These are phyloP conservation scores for Ammopiptanthus mongolicus DNA, from an alignment of 306 rosid species.

Conservation along the genomic window DNA sequence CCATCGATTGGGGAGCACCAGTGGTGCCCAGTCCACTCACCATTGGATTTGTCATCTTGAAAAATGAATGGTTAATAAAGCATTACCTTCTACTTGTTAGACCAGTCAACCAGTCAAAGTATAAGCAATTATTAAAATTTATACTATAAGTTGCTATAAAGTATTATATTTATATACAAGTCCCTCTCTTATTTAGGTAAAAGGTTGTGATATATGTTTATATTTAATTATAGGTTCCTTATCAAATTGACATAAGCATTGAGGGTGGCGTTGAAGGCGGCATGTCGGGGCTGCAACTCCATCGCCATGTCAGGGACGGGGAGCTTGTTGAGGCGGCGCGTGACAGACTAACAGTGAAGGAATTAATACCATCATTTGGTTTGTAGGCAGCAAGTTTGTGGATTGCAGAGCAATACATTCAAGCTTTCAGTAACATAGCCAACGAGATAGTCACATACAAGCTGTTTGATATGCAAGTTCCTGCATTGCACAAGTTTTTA, in stretches of 20 bases:
- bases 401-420: constrained; percentile 86
- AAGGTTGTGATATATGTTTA: no score
- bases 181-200: no score
- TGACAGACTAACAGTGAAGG: background rate
- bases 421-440: constrained; percentile 84
- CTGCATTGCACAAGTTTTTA: background rate
- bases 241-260: constrained; percentile 81
- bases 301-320: constrained; percentile 37
- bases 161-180: no score
- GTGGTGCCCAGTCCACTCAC: no score
- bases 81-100: no score
- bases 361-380: constrained; percentile 26
- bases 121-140: no score
- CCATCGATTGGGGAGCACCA: no score
- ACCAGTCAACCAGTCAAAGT: no score
- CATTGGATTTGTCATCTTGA: no score
- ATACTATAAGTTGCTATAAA: no score
- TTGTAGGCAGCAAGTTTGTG: constrained; percentile 92
- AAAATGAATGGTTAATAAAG: no score
- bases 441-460: constrained; percentile 63
- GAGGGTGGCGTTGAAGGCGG: constrained; percentile 69
- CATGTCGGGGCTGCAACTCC: constrained; percentile 74
- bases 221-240: no score
- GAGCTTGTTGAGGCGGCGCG: constrained; percentile 49
- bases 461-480: background rate